These are phyloP conservation scores for Backusella circina DNA, from an alignment of 192 early-diverging fungal species.

Conservation along the genomic window DNA sequence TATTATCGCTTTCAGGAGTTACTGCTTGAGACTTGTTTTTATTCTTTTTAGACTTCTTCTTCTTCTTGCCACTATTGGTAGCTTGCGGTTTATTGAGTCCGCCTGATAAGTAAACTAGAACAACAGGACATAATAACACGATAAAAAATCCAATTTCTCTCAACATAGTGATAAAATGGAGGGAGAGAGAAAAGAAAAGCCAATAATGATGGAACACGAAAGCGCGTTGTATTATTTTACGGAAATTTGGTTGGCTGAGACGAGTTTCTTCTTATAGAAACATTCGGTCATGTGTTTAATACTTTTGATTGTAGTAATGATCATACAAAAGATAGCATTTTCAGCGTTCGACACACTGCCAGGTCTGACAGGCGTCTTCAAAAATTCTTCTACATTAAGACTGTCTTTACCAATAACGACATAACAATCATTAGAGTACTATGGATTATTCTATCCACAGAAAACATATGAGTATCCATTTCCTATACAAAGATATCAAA, in stretches of 20 bases:
- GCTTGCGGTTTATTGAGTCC: not conserved
- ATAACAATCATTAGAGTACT: too few species aligned
- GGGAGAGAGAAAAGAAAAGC: not conserved
- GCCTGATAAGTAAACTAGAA: slow-evolving; percentile 3
- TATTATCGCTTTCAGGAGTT: not conserved
- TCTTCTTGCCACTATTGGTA: slow-evolving; percentile 24
- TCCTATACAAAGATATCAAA: too few species aligned
- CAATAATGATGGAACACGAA: not conserved
- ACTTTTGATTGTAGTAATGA: too few species aligned
- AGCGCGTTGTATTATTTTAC: not conserved
- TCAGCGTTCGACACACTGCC: too few species aligned
- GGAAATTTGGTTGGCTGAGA: not conserved
- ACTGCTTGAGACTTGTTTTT: not conserved
- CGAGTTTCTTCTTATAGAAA: not conserved
- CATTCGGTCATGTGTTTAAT: not conserved
- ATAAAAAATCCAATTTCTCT: slow-evolving; percentile 19
- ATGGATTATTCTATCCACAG: too few species aligned
- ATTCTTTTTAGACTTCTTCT: slow-evolving; percentile 3
- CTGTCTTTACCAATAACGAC: too few species aligned
- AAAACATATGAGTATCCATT: too few species aligned
- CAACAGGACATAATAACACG: slow-evolving; percentile 17
- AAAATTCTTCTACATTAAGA: too few species aligned
- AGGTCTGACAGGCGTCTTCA: too few species aligned
- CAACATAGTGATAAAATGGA: slow-evolving; percentile 3
- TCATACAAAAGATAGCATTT: too few species aligned